A percentile compares a stretch with the other conserved stretches of the same genome.
Evolutionary conservation across 1,284 basidiomycete species (phyloP).

Genomic region (Cryptococcus sp.): DNA sequence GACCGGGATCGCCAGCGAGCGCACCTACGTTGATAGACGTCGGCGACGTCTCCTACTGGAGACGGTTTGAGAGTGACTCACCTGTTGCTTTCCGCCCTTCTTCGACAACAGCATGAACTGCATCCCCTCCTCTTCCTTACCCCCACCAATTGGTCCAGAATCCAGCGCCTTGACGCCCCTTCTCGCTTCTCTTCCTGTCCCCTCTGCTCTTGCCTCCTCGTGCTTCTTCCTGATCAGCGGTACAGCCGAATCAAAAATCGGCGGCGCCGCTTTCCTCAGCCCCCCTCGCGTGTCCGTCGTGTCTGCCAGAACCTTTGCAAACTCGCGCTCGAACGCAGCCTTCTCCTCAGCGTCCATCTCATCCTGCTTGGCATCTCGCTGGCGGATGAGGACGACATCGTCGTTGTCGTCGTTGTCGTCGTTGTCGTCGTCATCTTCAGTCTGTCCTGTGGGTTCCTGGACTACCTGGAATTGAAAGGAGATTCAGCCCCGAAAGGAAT

Average conservation of each 20-base stretch:
- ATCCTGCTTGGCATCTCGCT: slow-evolving; percentile 37
- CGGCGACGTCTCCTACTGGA: not conserved
- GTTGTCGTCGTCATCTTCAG: not conserved
- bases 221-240: slow-evolving; percentile 61
- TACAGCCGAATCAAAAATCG: slow-evolving; percentile 81
- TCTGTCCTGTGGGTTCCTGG: not conserved
- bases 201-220: slow-evolving; percentile 47
- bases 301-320: slow-evolving; percentile 91
- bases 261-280: slow-evolving; percentile 75
- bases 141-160: slow-evolving; percentile 43
- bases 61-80: slow-evolving; percentile 42
- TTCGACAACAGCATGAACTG: slow-evolving; percentile 92
- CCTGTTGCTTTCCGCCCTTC: slow-evolving; percentile 89
- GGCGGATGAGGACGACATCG: slow-evolving; percentile 59
- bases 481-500: not conserved
- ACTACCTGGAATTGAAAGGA: not conserved
- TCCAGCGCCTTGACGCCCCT: slow-evolving; percentile 14
- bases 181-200: not conserved
- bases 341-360: slow-evolving; percentile 71
- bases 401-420: slow-evolving; percentile 51
- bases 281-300: slow-evolving; percentile 75
- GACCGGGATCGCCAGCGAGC: slow-evolving; percentile 78
- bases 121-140: slow-evolving; percentile 58
- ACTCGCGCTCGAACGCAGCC: slow-evolving; percentile 89
- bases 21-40: slow-evolving; percentile 56